Conservation (phyloP, 331 rosid species). For the Dryas integrifolia region DNA sequence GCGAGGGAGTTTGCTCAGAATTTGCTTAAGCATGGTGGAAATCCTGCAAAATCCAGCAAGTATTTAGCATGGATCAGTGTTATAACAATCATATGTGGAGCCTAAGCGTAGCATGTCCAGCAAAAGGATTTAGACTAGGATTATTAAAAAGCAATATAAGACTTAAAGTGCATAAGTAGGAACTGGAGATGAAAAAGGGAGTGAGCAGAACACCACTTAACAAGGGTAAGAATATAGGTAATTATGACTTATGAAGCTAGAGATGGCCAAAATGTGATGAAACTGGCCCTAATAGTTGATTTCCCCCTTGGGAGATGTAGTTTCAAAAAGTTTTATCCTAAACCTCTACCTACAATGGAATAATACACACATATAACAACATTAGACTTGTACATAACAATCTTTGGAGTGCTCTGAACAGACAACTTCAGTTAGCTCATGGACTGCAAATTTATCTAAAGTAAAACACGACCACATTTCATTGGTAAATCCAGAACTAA, state of each 20-base stretch:
- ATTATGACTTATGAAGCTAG: not conserved
- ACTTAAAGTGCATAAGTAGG: not conserved
- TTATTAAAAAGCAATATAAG: not conserved
- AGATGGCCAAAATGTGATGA: not conserved
- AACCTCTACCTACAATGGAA: not conserved
- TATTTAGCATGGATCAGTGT: conserved; percentile 32
- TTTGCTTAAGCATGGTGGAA: conserved; percentile 85
- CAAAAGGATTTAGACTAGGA: not conserved
- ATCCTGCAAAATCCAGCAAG: conserved; percentile 30
- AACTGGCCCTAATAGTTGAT: not conserved
- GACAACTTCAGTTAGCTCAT: conserved; percentile 8
- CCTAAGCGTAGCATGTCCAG: not conserved
- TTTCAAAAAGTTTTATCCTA: not conserved
- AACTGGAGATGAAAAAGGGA: not conserved
- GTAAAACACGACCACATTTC: not conserved
- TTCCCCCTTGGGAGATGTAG: not conserved
- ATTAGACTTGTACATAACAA: no score
- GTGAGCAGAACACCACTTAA: not conserved
- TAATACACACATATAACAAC: not conserved
- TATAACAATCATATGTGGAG: not conserved
- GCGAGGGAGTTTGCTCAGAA: conserved; percentile 81
- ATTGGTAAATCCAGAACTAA: not conserved
- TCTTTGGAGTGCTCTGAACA: not conserved
- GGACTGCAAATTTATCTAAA: not conserved
- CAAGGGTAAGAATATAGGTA: not conserved